Conservation (phyloP, 306 rosid species). For the Cucurbita moschata region DNA sequence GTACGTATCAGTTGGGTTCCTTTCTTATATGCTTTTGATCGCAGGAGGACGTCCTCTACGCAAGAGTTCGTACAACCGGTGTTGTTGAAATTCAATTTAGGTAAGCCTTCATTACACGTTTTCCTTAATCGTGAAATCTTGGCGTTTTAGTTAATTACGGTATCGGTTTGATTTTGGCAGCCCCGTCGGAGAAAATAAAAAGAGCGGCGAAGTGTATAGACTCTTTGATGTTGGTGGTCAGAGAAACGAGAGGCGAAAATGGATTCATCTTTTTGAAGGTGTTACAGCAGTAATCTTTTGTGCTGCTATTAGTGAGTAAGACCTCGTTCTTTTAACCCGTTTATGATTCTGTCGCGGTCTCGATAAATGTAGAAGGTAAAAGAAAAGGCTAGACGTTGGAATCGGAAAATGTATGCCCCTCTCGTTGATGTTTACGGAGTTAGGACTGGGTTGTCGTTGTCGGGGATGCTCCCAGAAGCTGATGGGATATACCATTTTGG, state of each 20-base stretch:
- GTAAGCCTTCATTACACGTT: slow-evolving; percentile 12
- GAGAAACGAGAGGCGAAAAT: slow-evolving; percentile 97
- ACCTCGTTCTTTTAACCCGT: slow-evolving; percentile 7
- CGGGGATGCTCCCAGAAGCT: not conserved
- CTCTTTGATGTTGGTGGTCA: slow-evolving; percentile 98
- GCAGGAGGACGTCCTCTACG: slow-evolving; percentile 91
- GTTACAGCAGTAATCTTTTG: slow-evolving; percentile 98
- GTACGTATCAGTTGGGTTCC: not conserved
- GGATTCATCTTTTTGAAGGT: slow-evolving; percentile 99
- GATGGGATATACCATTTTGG: not conserved
- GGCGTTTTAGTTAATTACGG: not conserved
- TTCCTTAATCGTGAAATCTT: not conserved
- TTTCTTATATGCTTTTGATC: slow-evolving; percentile 11
- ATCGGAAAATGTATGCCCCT: not conserved
- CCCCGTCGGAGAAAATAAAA: slow-evolving; percentile 96
- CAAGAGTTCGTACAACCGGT: slow-evolving; percentile 96
- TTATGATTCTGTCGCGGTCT: not conserved
- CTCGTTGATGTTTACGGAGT: not conserved
- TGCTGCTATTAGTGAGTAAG: slow-evolving; percentile 97
- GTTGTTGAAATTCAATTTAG: slow-evolving; percentile 99
- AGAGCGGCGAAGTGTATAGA: slow-evolving; percentile 92
- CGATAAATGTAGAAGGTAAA: slow-evolving; percentile 1
- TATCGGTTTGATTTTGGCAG: slow-evolving; percentile 40
- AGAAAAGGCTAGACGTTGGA: not conserved
- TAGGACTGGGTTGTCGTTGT: not conserved